Base-by-base conservation (phyloP, 345 rosid species). In the Camelina sativa region DNA sequence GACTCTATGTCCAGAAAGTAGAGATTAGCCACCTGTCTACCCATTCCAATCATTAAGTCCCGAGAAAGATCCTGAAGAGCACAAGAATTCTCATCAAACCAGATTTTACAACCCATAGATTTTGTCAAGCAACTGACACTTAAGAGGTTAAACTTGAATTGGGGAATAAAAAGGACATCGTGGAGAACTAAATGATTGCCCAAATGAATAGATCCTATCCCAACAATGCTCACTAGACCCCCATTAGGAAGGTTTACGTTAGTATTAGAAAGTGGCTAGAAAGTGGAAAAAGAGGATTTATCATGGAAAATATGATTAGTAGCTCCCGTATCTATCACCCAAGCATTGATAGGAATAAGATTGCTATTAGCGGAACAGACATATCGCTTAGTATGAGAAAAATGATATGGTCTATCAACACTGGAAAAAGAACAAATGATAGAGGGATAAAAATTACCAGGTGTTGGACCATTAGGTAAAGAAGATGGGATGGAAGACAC, bases 171-270 rank as follows among this genome's bases (percentile, higher is more conserved):
- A 0, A 68, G 7, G 0, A 54, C 17, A 25, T 40, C 17, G 3
- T 17, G 0, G 0, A 67, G 20, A 0, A 6, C 1, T 0, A 67
- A 0, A 13, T 8, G 0, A 4, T 11, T 68, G n/a, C 17, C 41
- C 22, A 41, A 3, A 0, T 0, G 0, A 0, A 68, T 2, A 0
- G 0, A 6, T 3, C 62, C 7, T 55, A 68, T n/a, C 0, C 72
- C 62, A 10, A 54, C 25, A 54, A 54, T 68, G 41, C 38, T 68
- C 40, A 53, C 62, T 0, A 25, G 8, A 10, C 17, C 17, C 0
- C 52, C 28, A 38, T 10, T 54, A 0, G 62, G 40, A 0, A 54
- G 1, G 1, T n/a, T 15, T 0, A 23, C 40, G 1, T 1, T 54
- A 0, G 72, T 54, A 0, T 54, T 7, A 0, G 8, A 40, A 2